Evolutionary conservation across 169 alveolate genomes (phyloP), one percentile per base, ranked within the genome.

Genomic region (Eimeria praecox): DNA sequence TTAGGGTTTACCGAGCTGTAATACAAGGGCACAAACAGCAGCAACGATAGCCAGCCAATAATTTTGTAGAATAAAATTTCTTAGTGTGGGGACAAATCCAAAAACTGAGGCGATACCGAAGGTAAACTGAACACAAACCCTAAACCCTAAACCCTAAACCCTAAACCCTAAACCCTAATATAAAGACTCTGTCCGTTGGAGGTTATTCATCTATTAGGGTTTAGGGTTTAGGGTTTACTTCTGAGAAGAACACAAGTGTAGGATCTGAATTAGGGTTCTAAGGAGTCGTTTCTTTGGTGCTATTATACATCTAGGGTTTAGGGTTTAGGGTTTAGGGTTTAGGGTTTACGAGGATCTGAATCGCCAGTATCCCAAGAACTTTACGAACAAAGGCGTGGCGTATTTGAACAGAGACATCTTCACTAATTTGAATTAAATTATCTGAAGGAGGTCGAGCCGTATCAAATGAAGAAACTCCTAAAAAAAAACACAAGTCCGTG

Each of bases 371-470:
- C 24, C 78, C 75, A 40, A 69, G 75, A 33, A 95, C 97, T 59
- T 95, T 95, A 27, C 97, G 90, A 73, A 95, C 91, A 59, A 95
- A 95, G 56, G 94, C 97, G 71, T 95, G 97, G 22, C 97, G 92
- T 40, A 95, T 89, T n/a, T 82, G 20, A 30, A 64, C 49, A 27
- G 71, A 82, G 3, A 69, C 24, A 8, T 85, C 95, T 12, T 94
- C 91, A 14, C 95, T 87, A 14, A 90, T 90, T 64, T 46, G 40
- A 16, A 27, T 18, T 40, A 4, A 40, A 73, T 73, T 30, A 46
- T 16, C 35, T 40, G 5, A 9, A 38, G 83, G 49, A 27, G 83
- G 54, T 14, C 49, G 83, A 4, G 83, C 38, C 85, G 40, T 38
- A 16, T 77, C 87, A 56, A 77, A 38, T 3, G 62, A 40, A 4